Evolutionary conservation across 208 protist genomes (phyloP), one percentile per base, ranked within the genome.

Genomic region (Leptomonas seymouri): DNA sequence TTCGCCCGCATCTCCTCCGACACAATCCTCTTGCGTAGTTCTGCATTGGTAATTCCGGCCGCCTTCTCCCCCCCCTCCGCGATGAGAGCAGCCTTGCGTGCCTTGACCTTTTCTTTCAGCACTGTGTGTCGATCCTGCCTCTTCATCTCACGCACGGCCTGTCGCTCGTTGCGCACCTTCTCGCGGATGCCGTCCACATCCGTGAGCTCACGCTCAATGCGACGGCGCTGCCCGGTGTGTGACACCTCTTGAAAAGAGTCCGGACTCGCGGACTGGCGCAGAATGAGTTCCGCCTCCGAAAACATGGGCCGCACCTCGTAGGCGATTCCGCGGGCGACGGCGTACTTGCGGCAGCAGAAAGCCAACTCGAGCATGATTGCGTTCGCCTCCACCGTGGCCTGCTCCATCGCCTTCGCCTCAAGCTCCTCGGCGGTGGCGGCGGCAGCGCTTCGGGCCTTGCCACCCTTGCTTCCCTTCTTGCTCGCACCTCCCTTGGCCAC

Each of bases 271-370:
- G 82, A 77, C 70, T 96, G 91, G 18, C 78, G 81, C 57, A 96
- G 76, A 51, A 89, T 85, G 53, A 93, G 82, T 70, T 93, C 83
- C 42, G 82, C 84, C 74, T 96, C 87, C 3, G 84, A 80, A 69
- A 93, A 93, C 87, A 96, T 92, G 44, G 86, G 81, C 16, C 91
- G 86, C 65, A 93, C 91, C 30, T 74, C 62, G 18, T 73, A 77
- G 41, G 80, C 80, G 12, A 88, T 89, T 12, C 85, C 77, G 8
- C 75, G 75, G 25, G 77, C 57, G 0, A 93, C 85, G 23, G 91
- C 78, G 64, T 86, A 96, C 28, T 75, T 65, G 50, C 82, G 76
- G 68, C 91, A 96, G 49, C 73, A 77, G 42, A 82, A 70, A 5
- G 82, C 81, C 7, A 93, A 56, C 28, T 76, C 75, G 55, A 78